Evolutionary conservation across 805 yeast genomes (phyloP), one percentile per base, ranked within the genome.

Genomic region (Vanderwaltozyma verrucispora): DNA sequence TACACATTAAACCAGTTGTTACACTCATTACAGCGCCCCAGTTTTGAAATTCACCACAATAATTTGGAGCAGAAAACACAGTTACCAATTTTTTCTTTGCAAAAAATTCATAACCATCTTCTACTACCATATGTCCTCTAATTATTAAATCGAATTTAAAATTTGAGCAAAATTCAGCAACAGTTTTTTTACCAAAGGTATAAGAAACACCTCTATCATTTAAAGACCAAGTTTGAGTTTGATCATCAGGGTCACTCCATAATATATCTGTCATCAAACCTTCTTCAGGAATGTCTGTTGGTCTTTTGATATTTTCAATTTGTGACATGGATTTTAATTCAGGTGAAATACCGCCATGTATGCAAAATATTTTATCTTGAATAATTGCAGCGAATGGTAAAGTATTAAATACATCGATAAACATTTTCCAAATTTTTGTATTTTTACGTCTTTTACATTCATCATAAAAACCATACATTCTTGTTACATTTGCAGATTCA

Each of bases 401-500:
- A 1, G 96, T 82, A 62, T 92, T 92, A 68, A 92, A 92, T 0
- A 94, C 88, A 65, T 92, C 98, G 44, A 92, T 76, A 53, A 92
- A 92, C 39, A 75, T 65, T 57, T 88, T 87, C 98, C 98, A 92
- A 6, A 87, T 78, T 60, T 88, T 89, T 47, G 88, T 74, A 52
- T 80, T 81, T 51, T 94, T 76, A 39, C 98, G 66, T 51, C 98
- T 73, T 59, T 92, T 92, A 68, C 98, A 92, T 62, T 92, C 98
- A 63, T 92, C 98, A 60, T 86, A 92, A 53, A 92, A 92, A 5
- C 98, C 98, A 62, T 92, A 92, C 42, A 92, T 95, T 47, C 95
- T 75, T 2, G 97, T 89, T 39, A 92, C 94, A 55, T 85, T 85
- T 16, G 98, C 97, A 58, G 95, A 85, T 64, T 92, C 98, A 64